These are phyloP conservation scores for Xerocomus nothofagi DNA, from an alignment of 1,284 basidiomycete genomes.

Conservation along the genomic window DNA sequence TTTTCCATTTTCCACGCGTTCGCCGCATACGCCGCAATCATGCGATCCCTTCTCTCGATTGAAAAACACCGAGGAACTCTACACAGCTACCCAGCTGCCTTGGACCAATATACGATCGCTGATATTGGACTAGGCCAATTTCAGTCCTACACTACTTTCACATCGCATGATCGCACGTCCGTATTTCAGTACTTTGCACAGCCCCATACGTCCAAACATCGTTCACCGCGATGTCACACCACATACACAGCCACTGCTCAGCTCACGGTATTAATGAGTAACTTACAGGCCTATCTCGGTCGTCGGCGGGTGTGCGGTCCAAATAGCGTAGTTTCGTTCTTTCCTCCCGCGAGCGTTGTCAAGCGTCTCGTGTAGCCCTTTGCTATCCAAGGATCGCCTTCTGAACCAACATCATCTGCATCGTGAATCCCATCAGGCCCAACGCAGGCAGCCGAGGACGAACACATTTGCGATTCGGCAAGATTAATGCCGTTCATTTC, in stretches of 20 bases:
- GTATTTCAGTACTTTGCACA: slow-evolving; percentile 10
- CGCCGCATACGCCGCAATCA: slow-evolving; percentile 23
- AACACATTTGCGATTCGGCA: slow-evolving; percentile 19
- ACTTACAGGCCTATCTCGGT: slow-evolving; percentile 25
- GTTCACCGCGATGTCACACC: slow-evolving; percentile 11
- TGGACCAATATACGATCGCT: background rate
- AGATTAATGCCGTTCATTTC: slow-evolving; percentile 32
- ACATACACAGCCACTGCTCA: slow-evolving; percentile 17
- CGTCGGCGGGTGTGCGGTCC: slow-evolving; percentile 17
- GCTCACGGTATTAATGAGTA: slow-evolving; percentile 8
- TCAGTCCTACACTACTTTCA: background rate
- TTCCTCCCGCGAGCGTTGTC: slow-evolving; percentile 30
- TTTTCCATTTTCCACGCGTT: slow-evolving; percentile 15
- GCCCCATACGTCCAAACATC: slow-evolving; percentile 12
- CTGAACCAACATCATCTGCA: background rate
- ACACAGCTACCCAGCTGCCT: background rate
- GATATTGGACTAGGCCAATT: too few species aligned
- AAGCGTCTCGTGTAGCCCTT: background rate
- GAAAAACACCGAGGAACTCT: slow-evolving; percentile 20
- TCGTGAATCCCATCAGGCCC: slow-evolving; percentile 1
- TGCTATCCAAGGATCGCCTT: background rate
- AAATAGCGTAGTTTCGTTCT: background rate
- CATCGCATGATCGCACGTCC: background rate
- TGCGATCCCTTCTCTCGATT: slow-evolving; percentile 6
- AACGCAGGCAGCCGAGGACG: slow-evolving; percentile 11